Base-by-base conservation (phyloP, 345 rosid species). In the Alliaria petiolata region DNA sequence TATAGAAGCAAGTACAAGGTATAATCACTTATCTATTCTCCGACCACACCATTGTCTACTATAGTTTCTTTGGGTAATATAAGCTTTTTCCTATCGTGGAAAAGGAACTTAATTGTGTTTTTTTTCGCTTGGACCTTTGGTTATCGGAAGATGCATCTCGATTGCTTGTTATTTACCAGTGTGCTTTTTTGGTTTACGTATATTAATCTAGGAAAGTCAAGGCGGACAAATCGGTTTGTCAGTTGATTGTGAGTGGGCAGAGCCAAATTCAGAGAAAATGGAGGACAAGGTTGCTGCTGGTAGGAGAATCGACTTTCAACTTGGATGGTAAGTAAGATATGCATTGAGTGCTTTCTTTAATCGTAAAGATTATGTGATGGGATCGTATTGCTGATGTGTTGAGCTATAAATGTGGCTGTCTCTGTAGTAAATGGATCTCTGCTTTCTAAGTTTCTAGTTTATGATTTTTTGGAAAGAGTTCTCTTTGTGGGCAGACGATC, bases 141-240 rank as follows among this genome's bases (percentile, higher is more conserved):
- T 16, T 50, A 50, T 60, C n/a, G 16, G 28, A 0, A 34, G 47
- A 28, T 36, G 43, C 13, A 55, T 38, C 42, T 36, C 51, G 30
- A 25, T 54, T 45, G 30, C 25, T 45, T 43, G 28, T 44, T 53
- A 61, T 19, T 36, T 19, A 69, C 13, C 19, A 38, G 8, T 53
- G 19, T 2, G 14, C 31, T 22, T 68, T n/a, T 66, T 22, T 69
- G 57, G 51, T 35, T 34, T 53, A 30, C 50, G 8, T 67, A 19
- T 60, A 15, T 22, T 74, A 11, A 49, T 74, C 38, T 74, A 93
- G 98, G 86, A 80, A 31, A 80, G 69, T 42, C 96, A 93, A 72
- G 84, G 90, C n/a, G 97, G 98, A 20, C 80, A 86, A 76, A 81
- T 93, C 39, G 98, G 97, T 54, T 71, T 89, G 66, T 83, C 86